phyloP scores from a whole-genome alignment of 768 basidiomycete species.

The Naganishia onofrii region DNA sequence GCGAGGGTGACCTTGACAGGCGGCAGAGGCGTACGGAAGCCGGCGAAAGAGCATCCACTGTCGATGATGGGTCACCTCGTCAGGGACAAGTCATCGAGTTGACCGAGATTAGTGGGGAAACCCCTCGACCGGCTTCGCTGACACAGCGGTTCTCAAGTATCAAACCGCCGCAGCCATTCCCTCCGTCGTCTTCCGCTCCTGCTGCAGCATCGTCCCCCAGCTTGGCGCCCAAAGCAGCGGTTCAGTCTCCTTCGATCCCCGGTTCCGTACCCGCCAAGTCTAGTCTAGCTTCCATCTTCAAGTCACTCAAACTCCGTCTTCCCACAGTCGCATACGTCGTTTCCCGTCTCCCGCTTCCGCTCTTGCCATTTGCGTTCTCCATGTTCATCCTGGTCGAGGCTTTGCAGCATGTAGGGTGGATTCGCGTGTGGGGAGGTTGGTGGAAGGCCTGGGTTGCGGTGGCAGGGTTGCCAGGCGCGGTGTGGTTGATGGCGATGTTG shows the following conservation, averaged over 20 bases:
- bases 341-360: constrained; percentile 67
- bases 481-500: constrained; percentile 69
- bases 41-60: neutral
- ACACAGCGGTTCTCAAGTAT: neutral
- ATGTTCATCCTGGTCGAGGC: constrained; percentile 92
- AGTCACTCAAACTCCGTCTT: constrained; percentile 53
- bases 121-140: constrained; percentile 2
- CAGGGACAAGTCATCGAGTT: constrained; percentile 14
- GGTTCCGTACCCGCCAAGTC: neutral
- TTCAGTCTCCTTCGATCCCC: too few species aligned
- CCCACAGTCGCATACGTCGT: constrained; percentile 63
- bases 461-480: constrained; percentile 57
- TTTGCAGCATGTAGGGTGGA: constrained; percentile 80
- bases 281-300: neutral
- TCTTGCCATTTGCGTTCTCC: constrained; percentile 87
- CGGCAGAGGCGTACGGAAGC: neutral
- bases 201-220: neutral
- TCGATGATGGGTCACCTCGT: neutral
- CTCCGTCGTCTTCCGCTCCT: neutral
- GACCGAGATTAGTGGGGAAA: neutral
- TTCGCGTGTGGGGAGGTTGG: constrained; percentile 74
- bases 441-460: constrained; percentile 57
- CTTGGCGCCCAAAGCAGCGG: too few species aligned
- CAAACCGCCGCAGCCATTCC: neutral
- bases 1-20: constrained; percentile 25